phyloP scores from a whole-genome alignment of 805 yeast genomes.

The Teunomyces atbi region DNA sequence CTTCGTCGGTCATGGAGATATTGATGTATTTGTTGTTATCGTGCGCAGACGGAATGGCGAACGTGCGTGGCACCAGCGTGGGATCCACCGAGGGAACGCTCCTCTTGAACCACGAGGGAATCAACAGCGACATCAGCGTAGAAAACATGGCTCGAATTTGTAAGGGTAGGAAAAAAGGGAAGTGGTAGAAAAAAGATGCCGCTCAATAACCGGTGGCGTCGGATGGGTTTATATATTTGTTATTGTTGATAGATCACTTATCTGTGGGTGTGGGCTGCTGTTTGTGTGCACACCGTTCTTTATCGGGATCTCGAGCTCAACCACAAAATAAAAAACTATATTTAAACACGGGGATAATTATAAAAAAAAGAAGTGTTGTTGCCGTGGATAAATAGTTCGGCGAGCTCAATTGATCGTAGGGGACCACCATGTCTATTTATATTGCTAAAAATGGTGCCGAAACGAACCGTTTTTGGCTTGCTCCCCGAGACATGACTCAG shows the following conservation, averaged over 20 bases:
- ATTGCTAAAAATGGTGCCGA: neutral
- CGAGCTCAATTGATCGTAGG: too few species aligned
- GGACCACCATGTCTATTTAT: neutral
- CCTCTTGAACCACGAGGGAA: conserved; percentile 15
- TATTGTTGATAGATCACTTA: conserved; percentile 5
- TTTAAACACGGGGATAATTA: neutral
- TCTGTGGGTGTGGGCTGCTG: conserved; percentile 5
- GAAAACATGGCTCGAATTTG: conserved; percentile 10
- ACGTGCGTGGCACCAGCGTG: conserved; percentile 23
- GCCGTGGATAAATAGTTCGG: neutral
- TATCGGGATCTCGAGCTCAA: conserved; percentile 2
- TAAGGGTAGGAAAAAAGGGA: neutral
- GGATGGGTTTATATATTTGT: conserved; percentile 6
- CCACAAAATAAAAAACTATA: too few species aligned
- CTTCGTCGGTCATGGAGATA: conserved; percentile 34
- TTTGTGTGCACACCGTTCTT: neutral
- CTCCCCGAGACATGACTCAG: too few species aligned
- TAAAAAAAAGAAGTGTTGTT: too few species aligned
- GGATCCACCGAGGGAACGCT: conserved; percentile 4
- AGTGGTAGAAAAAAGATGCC: neutral
- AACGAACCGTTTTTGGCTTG: too few species aligned
- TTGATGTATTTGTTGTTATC: conserved; percentile 27
- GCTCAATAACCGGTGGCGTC: neutral
- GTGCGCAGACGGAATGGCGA: conserved; percentile 27
- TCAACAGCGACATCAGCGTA: conserved; percentile 7